Percentiles rank a stretch among this genome's conserved stretches.
Conservation (phyloP, 2,329 filamentous ascomycete species). For the Ascochyta lentis region DNA sequence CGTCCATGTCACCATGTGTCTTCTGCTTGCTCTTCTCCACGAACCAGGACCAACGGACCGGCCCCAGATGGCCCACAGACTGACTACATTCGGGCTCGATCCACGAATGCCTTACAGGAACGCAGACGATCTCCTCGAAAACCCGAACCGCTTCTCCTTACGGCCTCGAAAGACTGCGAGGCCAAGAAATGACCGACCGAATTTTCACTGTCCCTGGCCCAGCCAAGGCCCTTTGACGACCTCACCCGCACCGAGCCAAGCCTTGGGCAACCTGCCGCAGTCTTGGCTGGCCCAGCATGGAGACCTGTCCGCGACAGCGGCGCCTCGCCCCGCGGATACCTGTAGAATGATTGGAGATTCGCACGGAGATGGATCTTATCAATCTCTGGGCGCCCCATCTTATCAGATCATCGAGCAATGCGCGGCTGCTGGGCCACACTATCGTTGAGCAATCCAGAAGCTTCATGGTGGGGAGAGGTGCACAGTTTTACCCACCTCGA, state of each 20-base stretch:
- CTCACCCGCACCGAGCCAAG: conserved; percentile 11
- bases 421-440: conserved; percentile 17
- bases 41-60: not conserved
- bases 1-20: not conserved
- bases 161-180: not conserved
- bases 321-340: conserved; percentile 5
- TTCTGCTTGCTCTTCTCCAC: not conserved
- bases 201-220: conserved; percentile 12
- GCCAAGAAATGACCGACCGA: conserved; percentile 14
- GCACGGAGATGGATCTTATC: conserved; percentile 32
- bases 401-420: conserved; percentile 39
- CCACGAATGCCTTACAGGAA: conserved; percentile 7
- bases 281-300: conserved; percentile 16
- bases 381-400: conserved; percentile 26
- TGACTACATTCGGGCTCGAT: not conserved
- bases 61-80: not conserved
- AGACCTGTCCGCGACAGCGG: conserved; percentile 9
- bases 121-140: conserved; percentile 10
- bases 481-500: conserved; percentile 28
- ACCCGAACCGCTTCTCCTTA: conserved; percentile 1
- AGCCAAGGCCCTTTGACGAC: conserved; percentile 6
- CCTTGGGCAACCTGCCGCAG: conserved; percentile 16
- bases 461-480: conserved; percentile 27
- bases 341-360: conserved; percentile 11
- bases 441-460: conserved; percentile 29